A percentile compares a stretch with the other conserved stretches of the same genome.
Conservation (phyloP, 306 rosid species). For the Herpetospermum pedunculosum region DNA sequence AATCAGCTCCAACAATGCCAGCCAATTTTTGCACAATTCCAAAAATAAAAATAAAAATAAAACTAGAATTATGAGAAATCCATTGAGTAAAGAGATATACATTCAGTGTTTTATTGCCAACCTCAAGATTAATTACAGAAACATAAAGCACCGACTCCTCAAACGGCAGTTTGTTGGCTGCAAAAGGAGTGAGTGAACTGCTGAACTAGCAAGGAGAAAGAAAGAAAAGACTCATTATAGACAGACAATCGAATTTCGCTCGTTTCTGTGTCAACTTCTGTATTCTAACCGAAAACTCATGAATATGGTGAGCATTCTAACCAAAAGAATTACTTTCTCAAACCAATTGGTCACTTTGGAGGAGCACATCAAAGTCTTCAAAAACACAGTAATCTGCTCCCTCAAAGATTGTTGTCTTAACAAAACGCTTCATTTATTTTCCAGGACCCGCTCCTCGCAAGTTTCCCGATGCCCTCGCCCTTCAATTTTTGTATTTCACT, state of each 20-base stretch:
- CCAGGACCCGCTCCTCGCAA: neutral
- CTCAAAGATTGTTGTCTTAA: neutral
- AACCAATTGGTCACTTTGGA: neutral
- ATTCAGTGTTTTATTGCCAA: constrained; percentile 10
- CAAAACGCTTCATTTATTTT: neutral
- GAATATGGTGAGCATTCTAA: neutral
- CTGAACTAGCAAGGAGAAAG: constrained; percentile 12
- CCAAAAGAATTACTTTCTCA: constrained; percentile 6
- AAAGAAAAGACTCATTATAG: neutral
- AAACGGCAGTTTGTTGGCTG: constrained; percentile 8
- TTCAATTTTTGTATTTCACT: neutral
- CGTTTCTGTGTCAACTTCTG: neutral
- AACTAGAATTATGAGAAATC: neutral
- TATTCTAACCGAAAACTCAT: neutral
- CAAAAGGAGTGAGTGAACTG: constrained; percentile 1
- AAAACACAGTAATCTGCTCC: constrained; percentile 4
- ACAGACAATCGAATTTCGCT: constrained; percentile 4
- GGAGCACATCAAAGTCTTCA: constrained; percentile 3
- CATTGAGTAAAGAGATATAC: neutral
- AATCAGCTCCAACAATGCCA: neutral
- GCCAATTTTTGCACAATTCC: neutral
- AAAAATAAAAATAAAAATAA: too few relatives aligned
- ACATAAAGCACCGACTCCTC: neutral
- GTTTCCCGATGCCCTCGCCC: neutral
- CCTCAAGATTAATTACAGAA: constrained; percentile 1